These are phyloP conservation scores for Jackrogersella multiformis DNA, from an alignment of 495 filamentous ascomycete species.

Conservation along the genomic window DNA sequence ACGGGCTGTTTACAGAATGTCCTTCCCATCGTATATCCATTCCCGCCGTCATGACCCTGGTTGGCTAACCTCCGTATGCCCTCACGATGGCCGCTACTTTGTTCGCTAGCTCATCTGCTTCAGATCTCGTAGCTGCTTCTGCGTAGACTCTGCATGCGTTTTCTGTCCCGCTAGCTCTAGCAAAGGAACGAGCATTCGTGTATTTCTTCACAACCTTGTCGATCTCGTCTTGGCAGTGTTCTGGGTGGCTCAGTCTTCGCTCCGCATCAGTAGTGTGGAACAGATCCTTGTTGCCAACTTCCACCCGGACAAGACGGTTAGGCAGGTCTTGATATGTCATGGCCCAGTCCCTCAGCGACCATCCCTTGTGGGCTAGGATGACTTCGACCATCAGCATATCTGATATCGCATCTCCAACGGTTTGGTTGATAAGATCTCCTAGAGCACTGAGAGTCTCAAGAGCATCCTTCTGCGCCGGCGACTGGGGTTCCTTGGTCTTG, in stretches of 20 bases:
- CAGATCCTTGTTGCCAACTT: conserved; percentile 83
- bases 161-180: conserved; percentile 91
- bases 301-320: conserved; percentile 91
- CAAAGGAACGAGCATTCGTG: conserved; percentile 89
- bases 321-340: conserved; percentile 94
- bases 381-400: conserved; percentile 97
- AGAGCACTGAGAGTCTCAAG: conserved; percentile 83
- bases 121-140: conserved; percentile 86
- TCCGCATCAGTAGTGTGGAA: conserved; percentile 94
- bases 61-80: conserved; percentile 42
- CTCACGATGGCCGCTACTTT: conserved; percentile 79
- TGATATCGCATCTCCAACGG: conserved; percentile 93
- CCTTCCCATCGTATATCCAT: conserved; percentile 1
- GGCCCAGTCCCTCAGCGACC: conserved; percentile 91
- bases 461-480: conserved; percentile 86
- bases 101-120: conserved; percentile 86
- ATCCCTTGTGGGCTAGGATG: conserved; percentile 93
- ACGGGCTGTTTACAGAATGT: conserved; percentile 11
- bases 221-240: conserved; percentile 82
- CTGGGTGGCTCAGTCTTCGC: conserved; percentile 80
- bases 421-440: conserved; percentile 93
- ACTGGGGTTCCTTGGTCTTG: conserved; percentile 80
- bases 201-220: conserved; percentile 89
- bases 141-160: conserved; percentile 97
- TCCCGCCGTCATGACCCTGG: background rate